These are phyloP conservation scores for Solanum ossicruentum DNA, from an alignment of 257 asterid species.

Conservation along the genomic window DNA sequence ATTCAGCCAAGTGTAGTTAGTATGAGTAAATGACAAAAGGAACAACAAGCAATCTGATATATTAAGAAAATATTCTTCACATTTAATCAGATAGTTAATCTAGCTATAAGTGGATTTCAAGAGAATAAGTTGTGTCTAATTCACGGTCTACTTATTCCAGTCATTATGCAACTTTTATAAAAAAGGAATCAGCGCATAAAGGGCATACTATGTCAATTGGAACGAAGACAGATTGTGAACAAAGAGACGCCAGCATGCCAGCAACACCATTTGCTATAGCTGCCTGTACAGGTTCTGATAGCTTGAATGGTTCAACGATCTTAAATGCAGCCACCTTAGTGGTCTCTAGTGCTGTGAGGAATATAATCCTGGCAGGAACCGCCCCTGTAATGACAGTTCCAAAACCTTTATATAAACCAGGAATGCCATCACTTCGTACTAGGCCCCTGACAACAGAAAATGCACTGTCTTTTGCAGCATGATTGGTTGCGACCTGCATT, in stretches of 20 bases:
- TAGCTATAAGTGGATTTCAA: neutral
- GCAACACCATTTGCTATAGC: slow-evolving; percentile 85
- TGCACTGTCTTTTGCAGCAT: slow-evolving; percentile 54
- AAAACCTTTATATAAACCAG: slow-evolving; percentile 79
- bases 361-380: slow-evolving; percentile 75
- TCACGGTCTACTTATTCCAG: neutral
- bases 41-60: neutral
- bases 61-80: neutral
- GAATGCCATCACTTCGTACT: slow-evolving; percentile 61
- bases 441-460: slow-evolving; percentile 61
- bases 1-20: neutral
- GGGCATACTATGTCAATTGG: slow-evolving; percentile 86
- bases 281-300: slow-evolving; percentile 80
- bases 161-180: neutral
- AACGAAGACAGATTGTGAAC: slow-evolving; percentile 76
- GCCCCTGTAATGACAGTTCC: slow-evolving; percentile 87
- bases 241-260: slow-evolving; percentile 81
- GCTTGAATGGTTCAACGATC: slow-evolving; percentile 56
- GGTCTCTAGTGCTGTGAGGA: slow-evolving; percentile 81
- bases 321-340: slow-evolving; percentile 64
- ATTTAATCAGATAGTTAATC: neutral
- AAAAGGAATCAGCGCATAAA: neutral
- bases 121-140: neutral
- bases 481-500: slow-evolving; percentile 62
- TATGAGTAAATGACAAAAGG: neutral